Conservation (phyloP, 768 basidiomycete species). For the Tricholoma terreum region DNA sequence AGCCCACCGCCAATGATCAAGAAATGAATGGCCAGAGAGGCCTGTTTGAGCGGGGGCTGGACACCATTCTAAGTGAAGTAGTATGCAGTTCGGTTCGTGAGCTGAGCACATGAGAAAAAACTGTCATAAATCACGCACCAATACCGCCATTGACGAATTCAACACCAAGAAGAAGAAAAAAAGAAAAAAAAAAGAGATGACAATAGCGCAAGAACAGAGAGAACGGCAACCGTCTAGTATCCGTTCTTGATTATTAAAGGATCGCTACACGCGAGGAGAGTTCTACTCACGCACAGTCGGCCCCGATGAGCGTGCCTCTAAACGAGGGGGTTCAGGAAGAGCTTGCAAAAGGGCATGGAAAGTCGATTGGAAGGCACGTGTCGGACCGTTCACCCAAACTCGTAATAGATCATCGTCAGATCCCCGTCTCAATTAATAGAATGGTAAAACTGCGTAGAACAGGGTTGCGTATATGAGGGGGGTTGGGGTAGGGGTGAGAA, state of each 20-base stretch:
- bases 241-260: background rate
- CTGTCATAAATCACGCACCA: background rate
- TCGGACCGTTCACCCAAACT: background rate
- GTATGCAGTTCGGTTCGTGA: background rate
- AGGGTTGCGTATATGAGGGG: background rate
- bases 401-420: background rate
- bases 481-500: background rate
- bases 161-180: background rate
- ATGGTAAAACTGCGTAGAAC: too few species aligned
- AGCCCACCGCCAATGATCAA: slow-evolving; percentile 43
- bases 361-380: slow-evolving; percentile 4
- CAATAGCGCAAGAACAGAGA: background rate
- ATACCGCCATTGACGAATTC: background rate
- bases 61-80: background rate
- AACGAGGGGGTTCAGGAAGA: too few species aligned
- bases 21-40: slow-evolving; percentile 28
- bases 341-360: background rate
- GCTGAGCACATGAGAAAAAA: background rate
- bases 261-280: background rate
- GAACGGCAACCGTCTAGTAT: background rate
- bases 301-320: background rate
- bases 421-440: background rate
- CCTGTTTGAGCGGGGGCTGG: slow-evolving; percentile 13
- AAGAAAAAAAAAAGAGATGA: background rate
- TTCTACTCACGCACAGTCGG: background rate